Conservation (phyloP, 2,329 filamentous ascomycete genomes). For the Fusarium coicis region DNA sequence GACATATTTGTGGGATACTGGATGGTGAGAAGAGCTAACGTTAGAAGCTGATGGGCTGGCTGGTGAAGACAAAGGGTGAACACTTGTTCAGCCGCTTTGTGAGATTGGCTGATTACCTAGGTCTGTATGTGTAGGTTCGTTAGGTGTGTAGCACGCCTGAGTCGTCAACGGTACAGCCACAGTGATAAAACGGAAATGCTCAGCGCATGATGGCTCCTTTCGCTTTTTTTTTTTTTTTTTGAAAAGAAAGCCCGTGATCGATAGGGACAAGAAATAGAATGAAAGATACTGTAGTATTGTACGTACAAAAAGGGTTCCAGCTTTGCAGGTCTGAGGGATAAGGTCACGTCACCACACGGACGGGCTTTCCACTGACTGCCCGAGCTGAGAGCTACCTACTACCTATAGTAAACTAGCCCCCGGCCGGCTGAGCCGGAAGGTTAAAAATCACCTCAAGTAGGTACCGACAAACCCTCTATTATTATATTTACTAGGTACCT, state of each 20-base stretch:
- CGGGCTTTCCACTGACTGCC: neutral
- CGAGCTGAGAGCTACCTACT: neutral
- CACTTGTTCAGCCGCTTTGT: conserved; percentile 15
- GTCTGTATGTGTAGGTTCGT: neutral
- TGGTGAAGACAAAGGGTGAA: conserved; percentile 6
- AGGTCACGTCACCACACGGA: conserved; percentile 11
- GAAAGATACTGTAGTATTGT: neutral
- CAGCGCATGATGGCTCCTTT: neutral
- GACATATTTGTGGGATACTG: conserved; percentile 4
- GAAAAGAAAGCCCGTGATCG: neutral
- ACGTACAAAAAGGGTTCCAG: neutral
- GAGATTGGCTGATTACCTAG: neutral
- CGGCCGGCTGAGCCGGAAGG: neutral
- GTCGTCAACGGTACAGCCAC: conserved; percentile 10
- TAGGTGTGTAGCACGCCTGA: neutral
- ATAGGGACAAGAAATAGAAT: neutral
- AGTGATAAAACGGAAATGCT: neutral
- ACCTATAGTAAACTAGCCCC: neutral
- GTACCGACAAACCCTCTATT: neutral
- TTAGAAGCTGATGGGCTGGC: neutral
- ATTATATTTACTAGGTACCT: neutral
- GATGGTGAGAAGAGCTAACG: neutral
- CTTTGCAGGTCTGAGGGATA: neutral
- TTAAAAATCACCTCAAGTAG: neutral
- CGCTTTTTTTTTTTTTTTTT: neutral